Conservation (phyloP, 2,329 filamentous ascomycete species). For the Cryphonectria naterciae region DNA sequence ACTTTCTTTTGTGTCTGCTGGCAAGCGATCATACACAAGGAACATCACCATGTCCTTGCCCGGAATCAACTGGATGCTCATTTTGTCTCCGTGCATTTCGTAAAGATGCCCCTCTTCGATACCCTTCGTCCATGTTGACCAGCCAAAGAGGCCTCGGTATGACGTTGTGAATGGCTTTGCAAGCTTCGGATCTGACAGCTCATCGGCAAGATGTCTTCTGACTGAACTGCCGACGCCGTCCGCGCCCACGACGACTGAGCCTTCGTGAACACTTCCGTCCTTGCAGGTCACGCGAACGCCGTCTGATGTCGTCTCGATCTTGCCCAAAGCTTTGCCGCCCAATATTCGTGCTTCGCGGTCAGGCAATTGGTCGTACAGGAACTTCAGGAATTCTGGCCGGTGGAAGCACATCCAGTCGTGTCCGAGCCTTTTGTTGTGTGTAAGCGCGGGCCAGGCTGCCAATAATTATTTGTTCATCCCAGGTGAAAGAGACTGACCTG, state of each 20-base stretch:
- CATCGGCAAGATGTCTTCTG: slow-evolving; percentile 30
- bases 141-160: slow-evolving; percentile 30
- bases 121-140: slow-evolving; percentile 19
- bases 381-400: slow-evolving; percentile 29
- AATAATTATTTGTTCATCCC: neutral
- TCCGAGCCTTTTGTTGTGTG: slow-evolving; percentile 30
- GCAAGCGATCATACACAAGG: slow-evolving; percentile 29
- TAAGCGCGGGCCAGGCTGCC: neutral
- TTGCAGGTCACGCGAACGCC: slow-evolving; percentile 31
- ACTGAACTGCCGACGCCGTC: slow-evolving; percentile 36
- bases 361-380: slow-evolving; percentile 33
- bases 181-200: slow-evolving; percentile 17
- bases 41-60: slow-evolving; percentile 26
- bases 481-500: slow-evolving; percentile 15
- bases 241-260: slow-evolving; percentile 35
- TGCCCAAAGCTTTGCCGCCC: slow-evolving; percentile 30
- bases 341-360: slow-evolving; percentile 28
- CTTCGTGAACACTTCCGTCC: slow-evolving; percentile 33
- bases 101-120: slow-evolving; percentile 22
- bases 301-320: slow-evolving; percentile 28
- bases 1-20: slow-evolving; percentile 24
- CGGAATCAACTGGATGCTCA: slow-evolving; percentile 24
- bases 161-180: slow-evolving; percentile 28
- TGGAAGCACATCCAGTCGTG: slow-evolving; percentile 34
- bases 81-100: slow-evolving; percentile 28